A percentile compares a stretch with the other conserved stretches of the same genome.
phyloP scores from a whole-genome alignment of 805 yeast species.

The Saturnispora dispora region DNA sequence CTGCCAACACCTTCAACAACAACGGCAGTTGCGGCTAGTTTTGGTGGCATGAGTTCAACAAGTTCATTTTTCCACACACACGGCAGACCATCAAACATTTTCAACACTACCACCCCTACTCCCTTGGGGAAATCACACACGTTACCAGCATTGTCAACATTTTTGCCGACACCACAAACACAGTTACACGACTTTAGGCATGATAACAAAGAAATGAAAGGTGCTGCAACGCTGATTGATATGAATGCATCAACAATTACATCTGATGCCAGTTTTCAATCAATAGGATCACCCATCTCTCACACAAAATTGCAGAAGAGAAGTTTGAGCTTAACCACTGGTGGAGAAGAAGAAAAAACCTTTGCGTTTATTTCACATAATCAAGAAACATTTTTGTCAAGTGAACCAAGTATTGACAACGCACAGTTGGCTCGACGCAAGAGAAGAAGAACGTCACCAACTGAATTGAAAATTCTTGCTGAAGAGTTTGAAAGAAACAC shows the following conservation, averaged over 20 bases:
- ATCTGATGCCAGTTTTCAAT: conserved; percentile 2
- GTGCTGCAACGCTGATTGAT: not conserved
- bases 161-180: conserved; percentile 13
- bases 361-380: conserved; percentile 93
- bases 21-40: not conserved
- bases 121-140: not conserved
- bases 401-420: conserved; percentile 79
- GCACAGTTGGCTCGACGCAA: conserved; percentile 90
- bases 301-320: not conserved
- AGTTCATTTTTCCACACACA: not conserved
- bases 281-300: conserved; percentile 2
- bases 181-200: conserved; percentile 4
- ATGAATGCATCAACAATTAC: not conserved
- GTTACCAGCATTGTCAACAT: not conserved
- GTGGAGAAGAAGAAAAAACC: conserved; percentile 25
- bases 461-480: conserved; percentile 74
- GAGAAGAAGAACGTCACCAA: conserved; percentile 89
- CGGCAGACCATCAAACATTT: not conserved
- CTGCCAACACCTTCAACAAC: not conserved
- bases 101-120: not conserved
- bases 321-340: not conserved
- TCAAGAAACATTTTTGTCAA: conserved; percentile 75
- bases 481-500: conserved; percentile 65
- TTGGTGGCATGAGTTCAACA: not conserved
- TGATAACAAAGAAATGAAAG: not conserved